A percentile compares a stretch with the other conserved stretches of the same genome.
phyloP scores from a whole-genome alignment of 2,329 filamentous ascomycete genomes.

The Sporothrix schenckii region DNA sequence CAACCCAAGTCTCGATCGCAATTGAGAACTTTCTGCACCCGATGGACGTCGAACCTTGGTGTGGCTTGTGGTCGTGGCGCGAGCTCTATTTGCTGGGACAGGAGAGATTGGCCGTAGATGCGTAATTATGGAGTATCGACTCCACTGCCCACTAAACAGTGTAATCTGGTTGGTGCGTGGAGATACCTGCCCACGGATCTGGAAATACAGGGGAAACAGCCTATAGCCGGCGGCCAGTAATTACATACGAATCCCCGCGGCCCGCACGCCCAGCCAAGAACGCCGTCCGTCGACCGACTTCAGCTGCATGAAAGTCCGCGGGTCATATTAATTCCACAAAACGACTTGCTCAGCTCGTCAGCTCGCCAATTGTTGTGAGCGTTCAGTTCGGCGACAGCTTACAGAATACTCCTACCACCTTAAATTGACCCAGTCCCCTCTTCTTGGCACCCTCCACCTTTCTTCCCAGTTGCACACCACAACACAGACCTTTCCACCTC shows the following conservation, averaged over 20 bases:
- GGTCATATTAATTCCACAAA: constrained; percentile 11
- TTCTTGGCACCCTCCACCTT: not conserved
- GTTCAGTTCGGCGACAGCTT: not conserved
- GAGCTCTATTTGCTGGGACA: no score
- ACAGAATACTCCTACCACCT: not conserved
- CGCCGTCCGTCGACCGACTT: not conserved
- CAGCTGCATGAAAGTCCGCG: not conserved
- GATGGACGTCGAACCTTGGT: no score
- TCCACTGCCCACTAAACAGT: not conserved
- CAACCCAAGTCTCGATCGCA: no score
- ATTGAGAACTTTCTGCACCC: no score
- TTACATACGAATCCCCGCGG: not conserved
- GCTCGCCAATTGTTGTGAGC: not conserved
- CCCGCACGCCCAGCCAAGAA: not conserved
- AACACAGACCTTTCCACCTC: no score
- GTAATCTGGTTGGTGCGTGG: constrained; percentile 21
- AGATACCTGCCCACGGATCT: not conserved
- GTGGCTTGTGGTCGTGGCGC: no score
- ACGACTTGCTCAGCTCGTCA: not conserved
- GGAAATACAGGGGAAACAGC: constrained; percentile 2
- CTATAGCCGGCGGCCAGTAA: not conserved
- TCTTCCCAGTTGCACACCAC: not conserved
- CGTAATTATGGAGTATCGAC: no score
- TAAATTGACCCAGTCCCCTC: not conserved
- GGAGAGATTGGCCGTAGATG: not conserved